These are phyloP conservation scores for Apostasia ramifera DNA, from an alignment of 106 monocot genomes.

Conservation along the genomic window DNA sequence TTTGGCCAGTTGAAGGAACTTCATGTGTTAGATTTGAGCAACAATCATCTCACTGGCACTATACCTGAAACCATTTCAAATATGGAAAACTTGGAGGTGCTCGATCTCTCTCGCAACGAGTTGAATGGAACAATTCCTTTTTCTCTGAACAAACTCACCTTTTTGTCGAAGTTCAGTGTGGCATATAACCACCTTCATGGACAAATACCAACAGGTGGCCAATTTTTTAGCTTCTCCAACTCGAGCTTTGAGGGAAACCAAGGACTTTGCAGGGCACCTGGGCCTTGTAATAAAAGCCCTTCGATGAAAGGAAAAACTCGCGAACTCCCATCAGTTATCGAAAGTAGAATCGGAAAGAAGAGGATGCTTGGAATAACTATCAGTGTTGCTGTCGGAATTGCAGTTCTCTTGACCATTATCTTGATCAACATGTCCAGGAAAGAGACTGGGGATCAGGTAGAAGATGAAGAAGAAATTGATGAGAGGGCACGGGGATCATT, in stretches of 20 bases:
- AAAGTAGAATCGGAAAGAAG: conserved; percentile 19
- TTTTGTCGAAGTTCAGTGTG: conserved; percentile 72
- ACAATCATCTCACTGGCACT: conserved; percentile 40
- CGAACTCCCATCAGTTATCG: conserved; percentile 4
- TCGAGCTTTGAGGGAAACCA: conserved; percentile 66
- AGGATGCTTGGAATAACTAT: conserved; percentile 48
- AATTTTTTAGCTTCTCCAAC: conserved; percentile 62
- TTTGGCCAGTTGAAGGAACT: conserved; percentile 64
- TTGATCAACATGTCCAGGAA: conserved; percentile 41
- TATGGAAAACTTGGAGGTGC: conserved; percentile 62
- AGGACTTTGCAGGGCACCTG: conserved; percentile 42
- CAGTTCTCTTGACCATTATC: conserved; percentile 33
- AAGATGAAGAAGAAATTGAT: conserved; percentile 28
- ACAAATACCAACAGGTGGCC: conserved; percentile 43
- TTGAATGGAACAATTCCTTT: conserved; percentile 54
- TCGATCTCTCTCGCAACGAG: conserved; percentile 53
- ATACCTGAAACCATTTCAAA: conserved; percentile 46
- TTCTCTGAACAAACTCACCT: conserved; percentile 54
- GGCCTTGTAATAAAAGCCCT: conserved; percentile 20
- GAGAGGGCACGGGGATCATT: conserved; percentile 16
- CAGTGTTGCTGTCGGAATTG: conserved; percentile 30
- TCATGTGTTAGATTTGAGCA: conserved; percentile 68
- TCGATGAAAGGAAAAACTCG: conserved; percentile 1
- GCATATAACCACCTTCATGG: conserved; percentile 50
- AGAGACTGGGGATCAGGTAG: conserved; percentile 15